phyloP scores from a whole-genome alignment of 192 early-diverging fungal species.

The Podila epicladia region DNA sequence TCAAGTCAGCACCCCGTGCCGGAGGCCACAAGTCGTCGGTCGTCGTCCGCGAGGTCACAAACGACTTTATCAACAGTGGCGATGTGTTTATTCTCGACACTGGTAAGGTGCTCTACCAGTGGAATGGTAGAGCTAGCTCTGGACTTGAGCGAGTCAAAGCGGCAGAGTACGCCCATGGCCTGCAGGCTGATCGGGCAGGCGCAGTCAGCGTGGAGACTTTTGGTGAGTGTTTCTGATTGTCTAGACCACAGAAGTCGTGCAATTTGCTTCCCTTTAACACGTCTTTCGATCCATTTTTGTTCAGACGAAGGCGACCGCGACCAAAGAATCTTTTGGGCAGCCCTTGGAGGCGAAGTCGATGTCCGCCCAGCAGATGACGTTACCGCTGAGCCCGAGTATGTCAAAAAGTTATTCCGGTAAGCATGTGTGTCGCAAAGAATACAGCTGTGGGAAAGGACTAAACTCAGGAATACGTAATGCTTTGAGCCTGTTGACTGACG shows the following conservation, averaged over 20 bases:
- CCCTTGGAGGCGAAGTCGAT: constrained; percentile 69
- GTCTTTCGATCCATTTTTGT: neutral
- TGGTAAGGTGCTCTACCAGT: constrained; percentile 73
- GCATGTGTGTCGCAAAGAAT: neutral
- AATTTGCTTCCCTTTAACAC: neutral
- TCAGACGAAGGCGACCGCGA: constrained; percentile 70
- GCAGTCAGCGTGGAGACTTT: constrained; percentile 65
- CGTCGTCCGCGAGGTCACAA: constrained; percentile 69
- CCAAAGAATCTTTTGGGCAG: constrained; percentile 67
- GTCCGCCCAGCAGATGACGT: constrained; percentile 63
- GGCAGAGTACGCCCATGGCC: constrained; percentile 67
- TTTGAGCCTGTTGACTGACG: too few species aligned
- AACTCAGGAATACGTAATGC: too few species aligned
- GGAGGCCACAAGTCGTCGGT: constrained; percentile 55
- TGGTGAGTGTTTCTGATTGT: constrained; percentile 54
- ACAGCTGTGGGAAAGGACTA: too few species aligned
- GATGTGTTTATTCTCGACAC: constrained; percentile 83
- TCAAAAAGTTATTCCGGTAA: constrained; percentile 62
- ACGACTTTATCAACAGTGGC: constrained; percentile 66
- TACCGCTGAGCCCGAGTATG: constrained; percentile 33
- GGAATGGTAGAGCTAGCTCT: constrained; percentile 69
- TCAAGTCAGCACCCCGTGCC: constrained; percentile 53
- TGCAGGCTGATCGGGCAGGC: constrained; percentile 71
- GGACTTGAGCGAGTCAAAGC: constrained; percentile 79
- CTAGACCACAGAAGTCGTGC: neutral